These are phyloP conservation scores for Carpinus fangiana DNA, from an alignment of 306 rosid genomes.

Conservation along the genomic window DNA sequence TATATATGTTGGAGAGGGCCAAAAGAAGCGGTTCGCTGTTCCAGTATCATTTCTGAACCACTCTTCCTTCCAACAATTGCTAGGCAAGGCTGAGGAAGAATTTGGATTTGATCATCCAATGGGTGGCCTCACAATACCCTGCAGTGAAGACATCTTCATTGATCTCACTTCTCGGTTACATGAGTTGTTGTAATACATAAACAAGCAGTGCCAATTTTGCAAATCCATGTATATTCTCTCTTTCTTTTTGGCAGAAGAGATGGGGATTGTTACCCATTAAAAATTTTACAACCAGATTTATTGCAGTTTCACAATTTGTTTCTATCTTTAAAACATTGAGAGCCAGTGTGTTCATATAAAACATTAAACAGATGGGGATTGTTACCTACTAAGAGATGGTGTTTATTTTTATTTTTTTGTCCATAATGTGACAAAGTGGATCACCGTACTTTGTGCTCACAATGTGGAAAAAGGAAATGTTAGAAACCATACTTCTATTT, in stretches of 20 bases:
- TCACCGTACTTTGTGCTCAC: too few relatives aligned
- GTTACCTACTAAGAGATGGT: too few relatives aligned
- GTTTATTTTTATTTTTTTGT: too few relatives aligned
- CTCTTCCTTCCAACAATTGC: conserved; percentile 40
- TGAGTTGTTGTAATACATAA: not conserved
- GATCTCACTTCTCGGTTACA: conserved; percentile 31
- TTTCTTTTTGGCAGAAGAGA: not conserved
- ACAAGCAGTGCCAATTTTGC: not conserved
- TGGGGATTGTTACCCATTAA: too few relatives aligned
- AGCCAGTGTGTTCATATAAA: too few relatives aligned
- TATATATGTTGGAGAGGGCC: conserved; percentile 49
- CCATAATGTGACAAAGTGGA: too few relatives aligned
- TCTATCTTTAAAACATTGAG: too few relatives aligned
- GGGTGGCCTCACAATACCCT: conserved; percentile 54
- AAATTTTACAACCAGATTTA: too few relatives aligned
- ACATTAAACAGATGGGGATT: too few relatives aligned
- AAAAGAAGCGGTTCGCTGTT: conserved; percentile 43
- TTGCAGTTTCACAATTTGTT: too few relatives aligned
- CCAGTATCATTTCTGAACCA: conserved; percentile 41
- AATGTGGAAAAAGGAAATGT: too few relatives aligned
- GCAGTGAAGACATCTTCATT: conserved; percentile 42
- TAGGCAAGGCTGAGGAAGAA: conserved; percentile 46
- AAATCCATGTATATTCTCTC: not conserved
- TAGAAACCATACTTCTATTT: too few relatives aligned
- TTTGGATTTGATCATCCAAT: conserved; percentile 51